Evolutionary conservation across 305 asterid genomes (phyloP).

Genomic region (Fraxinus nigra): DNA sequence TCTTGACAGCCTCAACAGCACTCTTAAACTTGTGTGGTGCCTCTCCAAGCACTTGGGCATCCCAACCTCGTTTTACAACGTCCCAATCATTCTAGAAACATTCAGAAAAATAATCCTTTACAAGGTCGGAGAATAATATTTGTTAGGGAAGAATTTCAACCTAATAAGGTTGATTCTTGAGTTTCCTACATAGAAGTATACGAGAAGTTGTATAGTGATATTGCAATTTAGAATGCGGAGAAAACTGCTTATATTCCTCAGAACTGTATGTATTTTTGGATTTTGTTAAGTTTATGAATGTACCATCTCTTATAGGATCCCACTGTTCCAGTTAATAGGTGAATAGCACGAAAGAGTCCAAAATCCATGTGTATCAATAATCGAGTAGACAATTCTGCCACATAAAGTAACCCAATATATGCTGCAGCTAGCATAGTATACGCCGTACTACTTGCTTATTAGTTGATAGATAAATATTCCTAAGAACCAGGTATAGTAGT

Average conservation of each 20-base stretch:
- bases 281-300: background rate
- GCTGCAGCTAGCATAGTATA: background rate
- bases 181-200: background rate
- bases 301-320: background rate
- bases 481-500: background rate
- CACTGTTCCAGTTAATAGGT: background rate
- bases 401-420: background rate
- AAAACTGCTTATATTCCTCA: background rate
- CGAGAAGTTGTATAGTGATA: background rate
- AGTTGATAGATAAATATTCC: background rate
- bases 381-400: background rate
- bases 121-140: background rate
- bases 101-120: background rate
- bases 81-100: slow-evolving; percentile 88
- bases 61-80: slow-evolving; percentile 95
- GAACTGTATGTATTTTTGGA: background rate
- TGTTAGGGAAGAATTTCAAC: background rate
- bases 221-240: background rate
- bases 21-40: slow-evolving; percentile 84
- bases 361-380: background rate
- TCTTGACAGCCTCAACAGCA: slow-evolving; percentile 84
- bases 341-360: background rate
- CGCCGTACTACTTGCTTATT: background rate
- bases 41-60: slow-evolving; percentile 97
- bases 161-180: background rate